Evolutionary conservation across 2,329 filamentous ascomycete species (phyloP).

Genomic region (Xylariales sp.): DNA sequence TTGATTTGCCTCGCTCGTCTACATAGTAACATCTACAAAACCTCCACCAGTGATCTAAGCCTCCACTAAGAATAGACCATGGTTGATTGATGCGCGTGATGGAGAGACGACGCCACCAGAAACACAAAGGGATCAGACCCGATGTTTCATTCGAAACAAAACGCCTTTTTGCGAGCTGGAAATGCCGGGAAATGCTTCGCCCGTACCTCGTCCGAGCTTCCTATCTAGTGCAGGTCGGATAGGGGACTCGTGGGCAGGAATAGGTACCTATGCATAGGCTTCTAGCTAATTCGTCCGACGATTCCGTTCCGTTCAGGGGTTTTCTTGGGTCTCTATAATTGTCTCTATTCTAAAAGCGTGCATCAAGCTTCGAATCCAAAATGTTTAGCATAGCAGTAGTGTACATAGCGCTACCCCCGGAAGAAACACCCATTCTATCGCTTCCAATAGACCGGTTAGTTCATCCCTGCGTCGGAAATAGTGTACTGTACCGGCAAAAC

Average conservation of each 20-base stretch:
- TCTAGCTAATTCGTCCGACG: no score
- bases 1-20: conserved; percentile 7
- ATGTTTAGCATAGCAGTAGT: no score
- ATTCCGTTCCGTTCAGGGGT: not conserved
- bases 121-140: no score
- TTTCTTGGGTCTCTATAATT: not conserved
- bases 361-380: no score
- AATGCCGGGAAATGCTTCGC: conserved; percentile 8
- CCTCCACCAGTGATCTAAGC: no score
- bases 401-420: no score
- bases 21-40: no score
- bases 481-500: not conserved
- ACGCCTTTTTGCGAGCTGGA: not conserved
- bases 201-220: conserved; percentile 1
- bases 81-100: no score
- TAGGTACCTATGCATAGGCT: not conserved
- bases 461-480: not conserved
- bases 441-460: not conserved
- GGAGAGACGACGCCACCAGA: no score
- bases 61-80: conserved; percentile 11
- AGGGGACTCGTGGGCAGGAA: not conserved
- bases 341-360: not conserved
- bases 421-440: not conserved
- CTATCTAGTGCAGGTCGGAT: conserved; percentile 1
- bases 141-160: conserved; percentile 13